Evolutionary conservation across 169 alveolate genomes (phyloP).

Genomic region (Plasmodium inui): DNA sequence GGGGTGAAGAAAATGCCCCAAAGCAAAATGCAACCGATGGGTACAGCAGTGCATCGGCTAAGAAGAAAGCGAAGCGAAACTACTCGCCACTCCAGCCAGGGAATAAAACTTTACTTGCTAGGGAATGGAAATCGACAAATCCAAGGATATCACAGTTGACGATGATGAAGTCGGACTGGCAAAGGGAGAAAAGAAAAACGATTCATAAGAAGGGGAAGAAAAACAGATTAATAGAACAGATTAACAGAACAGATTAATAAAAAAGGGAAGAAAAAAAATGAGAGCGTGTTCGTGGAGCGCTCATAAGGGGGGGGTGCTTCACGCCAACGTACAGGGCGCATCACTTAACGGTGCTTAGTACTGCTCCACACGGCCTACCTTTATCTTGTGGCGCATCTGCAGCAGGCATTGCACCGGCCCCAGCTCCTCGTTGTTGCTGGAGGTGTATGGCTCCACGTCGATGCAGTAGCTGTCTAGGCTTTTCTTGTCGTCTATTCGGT

Average conservation of each 20-base stretch:
- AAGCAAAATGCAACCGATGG: background rate
- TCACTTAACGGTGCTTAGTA: background rate
- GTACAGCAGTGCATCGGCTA: background rate
- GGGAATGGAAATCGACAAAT: conserved; percentile 68
- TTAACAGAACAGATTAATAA: too few species aligned
- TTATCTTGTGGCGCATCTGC: conserved; percentile 36
- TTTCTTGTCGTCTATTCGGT: conserved; percentile 48
- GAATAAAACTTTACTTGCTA: conserved; percentile 34
- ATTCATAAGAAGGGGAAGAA: background rate
- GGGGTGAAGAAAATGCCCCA: background rate
- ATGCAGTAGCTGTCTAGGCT: conserved; percentile 38
- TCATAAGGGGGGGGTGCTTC: background rate
- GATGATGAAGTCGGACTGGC: conserved; percentile 49
- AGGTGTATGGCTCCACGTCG: conserved; percentile 37
- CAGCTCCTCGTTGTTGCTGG: conserved; percentile 37
- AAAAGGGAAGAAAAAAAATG: background rate
- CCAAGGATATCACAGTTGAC: conserved; percentile 72
- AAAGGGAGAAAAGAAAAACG: background rate
- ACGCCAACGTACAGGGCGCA: too few species aligned
- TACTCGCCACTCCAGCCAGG: background rate
- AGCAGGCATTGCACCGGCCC: conserved; percentile 54
- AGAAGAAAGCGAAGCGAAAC: background rate
- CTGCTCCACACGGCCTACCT: background rate
- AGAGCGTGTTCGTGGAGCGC: background rate
- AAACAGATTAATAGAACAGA: too few species aligned